Conservation (phyloP, 495 filamentous ascomycete species). For the Hyaloscypha bicolor region DNA sequence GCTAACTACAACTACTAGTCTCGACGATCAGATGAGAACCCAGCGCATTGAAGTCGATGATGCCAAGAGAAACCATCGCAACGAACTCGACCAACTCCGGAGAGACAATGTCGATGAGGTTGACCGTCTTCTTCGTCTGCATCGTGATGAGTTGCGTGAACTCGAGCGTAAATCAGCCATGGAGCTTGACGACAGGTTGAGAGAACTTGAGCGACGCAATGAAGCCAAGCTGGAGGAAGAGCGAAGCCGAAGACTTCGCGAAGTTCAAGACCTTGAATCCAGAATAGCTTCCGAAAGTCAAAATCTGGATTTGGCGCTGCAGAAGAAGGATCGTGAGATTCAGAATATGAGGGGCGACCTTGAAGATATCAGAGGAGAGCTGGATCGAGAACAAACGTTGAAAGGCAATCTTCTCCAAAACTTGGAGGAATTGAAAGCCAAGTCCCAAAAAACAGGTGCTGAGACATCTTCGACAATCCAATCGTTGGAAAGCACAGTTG, state of each 20-base stretch:
- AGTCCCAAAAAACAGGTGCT: conserved; percentile 62
- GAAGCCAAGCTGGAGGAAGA: conserved; percentile 55
- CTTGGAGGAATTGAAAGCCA: conserved; percentile 58
- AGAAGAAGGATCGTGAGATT: conserved; percentile 63
- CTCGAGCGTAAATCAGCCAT: conserved; percentile 22
- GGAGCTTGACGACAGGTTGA: conserved; percentile 27
- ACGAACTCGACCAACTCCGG: conserved; percentile 30
- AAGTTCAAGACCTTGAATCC: conserved; percentile 65
- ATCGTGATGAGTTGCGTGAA: conserved; percentile 32
- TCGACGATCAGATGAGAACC: conserved; percentile 58
- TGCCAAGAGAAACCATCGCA: conserved; percentile 25
- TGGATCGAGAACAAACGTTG: conserved; percentile 62
- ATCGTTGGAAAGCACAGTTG: conserved; percentile 71
- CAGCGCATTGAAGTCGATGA: conserved; percentile 52
- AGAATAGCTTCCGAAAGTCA: conserved; percentile 65
- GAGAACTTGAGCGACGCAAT: conserved; percentile 29
- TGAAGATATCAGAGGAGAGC: conserved; percentile 55
- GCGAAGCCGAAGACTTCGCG: conserved; percentile 55
- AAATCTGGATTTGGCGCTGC: conserved; percentile 61
- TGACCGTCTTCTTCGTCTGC: conserved; percentile 27
- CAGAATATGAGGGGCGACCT: conserved; percentile 53
- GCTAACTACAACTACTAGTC: conserved; percentile 34
- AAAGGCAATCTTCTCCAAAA: conserved; percentile 59
- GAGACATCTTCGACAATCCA: conserved; percentile 63
- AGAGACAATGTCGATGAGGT: conserved; percentile 29